A percentile compares a stretch with the other conserved stretches of the same genome.
Evolutionary conservation across 306 rosid genomes (phyloP).

Genomic region (Begonia loranthoides): DNA sequence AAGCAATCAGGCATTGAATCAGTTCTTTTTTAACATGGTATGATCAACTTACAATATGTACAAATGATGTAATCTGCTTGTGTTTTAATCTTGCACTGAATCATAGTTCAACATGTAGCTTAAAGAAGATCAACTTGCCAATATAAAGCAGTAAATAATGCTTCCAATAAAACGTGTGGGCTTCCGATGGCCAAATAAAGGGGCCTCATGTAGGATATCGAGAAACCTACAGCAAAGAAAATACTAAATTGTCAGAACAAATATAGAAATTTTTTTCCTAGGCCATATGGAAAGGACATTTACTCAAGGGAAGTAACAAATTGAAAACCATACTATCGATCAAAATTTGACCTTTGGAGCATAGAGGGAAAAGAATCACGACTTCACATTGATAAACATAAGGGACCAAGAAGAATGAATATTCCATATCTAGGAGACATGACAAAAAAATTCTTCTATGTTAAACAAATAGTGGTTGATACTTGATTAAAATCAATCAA

Average conservation of each 20-base stretch:
- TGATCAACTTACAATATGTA: background rate
- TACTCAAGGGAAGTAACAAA: background rate
- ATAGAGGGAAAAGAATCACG: too few species aligned
- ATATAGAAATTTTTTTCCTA: background rate
- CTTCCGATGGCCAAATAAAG: constrained; percentile 79
- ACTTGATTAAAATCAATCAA: too few species aligned
- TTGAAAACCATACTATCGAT: background rate
- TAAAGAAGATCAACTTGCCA: constrained; percentile 34
- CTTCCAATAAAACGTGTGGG: constrained; percentile 71
- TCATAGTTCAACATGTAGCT: background rate
- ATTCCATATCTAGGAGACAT: too few species aligned
- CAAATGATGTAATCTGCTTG: background rate
- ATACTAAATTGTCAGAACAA: background rate
- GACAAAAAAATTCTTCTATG: too few species aligned
- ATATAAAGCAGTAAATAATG: constrained; percentile 54
- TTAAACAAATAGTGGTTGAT: too few species aligned
- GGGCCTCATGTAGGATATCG: constrained; percentile 92
- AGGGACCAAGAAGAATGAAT: too few species aligned
- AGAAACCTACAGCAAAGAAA: constrained; percentile 39
- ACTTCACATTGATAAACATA: too few species aligned
- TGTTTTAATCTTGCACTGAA: constrained; percentile 6
- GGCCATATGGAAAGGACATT: too few species aligned
- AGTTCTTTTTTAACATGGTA: background rate
- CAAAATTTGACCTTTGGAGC: too few species aligned
- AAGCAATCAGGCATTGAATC: constrained; percentile 11